phyloP scores from a whole-genome alignment of 1,139 yeast species.

The Candida sojae region DNA sequence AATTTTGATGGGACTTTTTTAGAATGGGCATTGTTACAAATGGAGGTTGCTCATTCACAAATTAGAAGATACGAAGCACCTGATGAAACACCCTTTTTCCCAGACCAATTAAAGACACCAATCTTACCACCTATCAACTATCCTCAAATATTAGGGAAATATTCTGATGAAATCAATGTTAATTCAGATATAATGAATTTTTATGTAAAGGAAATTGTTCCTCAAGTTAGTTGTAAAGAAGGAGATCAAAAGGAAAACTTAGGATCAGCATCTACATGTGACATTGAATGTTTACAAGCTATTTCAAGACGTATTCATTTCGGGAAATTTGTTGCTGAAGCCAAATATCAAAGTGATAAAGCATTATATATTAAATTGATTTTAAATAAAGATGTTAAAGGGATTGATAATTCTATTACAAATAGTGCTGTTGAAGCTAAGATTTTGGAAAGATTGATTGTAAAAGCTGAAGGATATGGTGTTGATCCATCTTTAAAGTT shows the following conservation, averaged over 20 bases:
- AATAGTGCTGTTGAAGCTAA: conserved; percentile 83
- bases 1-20: conserved; percentile 78
- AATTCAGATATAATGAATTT: conserved; percentile 66
- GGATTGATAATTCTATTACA: conserved; percentile 81
- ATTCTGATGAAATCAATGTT: conserved; percentile 73
- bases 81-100: conserved; percentile 92
- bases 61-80: conserved; percentile 92
- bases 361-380: conserved; percentile 68
- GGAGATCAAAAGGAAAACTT: conserved; percentile 85
- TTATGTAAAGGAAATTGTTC: conserved; percentile 73
- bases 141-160: conserved; percentile 75
- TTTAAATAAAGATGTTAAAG: conserved; percentile 61
- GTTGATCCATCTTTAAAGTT: conserved; percentile 80
- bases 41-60: conserved; percentile 80
- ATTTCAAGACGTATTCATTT: conserved; percentile 93
- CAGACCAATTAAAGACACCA: conserved; percentile 61
- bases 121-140: conserved; percentile 78
- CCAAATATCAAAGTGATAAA: conserved; percentile 74
- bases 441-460: conserved; percentile 73
- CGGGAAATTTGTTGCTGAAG: conserved; percentile 96
- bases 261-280: conserved; percentile 85
- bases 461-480: conserved; percentile 85
- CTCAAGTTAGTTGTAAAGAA: conserved; percentile 62
- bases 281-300: conserved; percentile 84
- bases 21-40: conserved; percentile 79